These are phyloP conservation scores for Lasiosphaeria hispida DNA, from an alignment of 495 filamentous ascomycete genomes.

Conservation along the genomic window DNA sequence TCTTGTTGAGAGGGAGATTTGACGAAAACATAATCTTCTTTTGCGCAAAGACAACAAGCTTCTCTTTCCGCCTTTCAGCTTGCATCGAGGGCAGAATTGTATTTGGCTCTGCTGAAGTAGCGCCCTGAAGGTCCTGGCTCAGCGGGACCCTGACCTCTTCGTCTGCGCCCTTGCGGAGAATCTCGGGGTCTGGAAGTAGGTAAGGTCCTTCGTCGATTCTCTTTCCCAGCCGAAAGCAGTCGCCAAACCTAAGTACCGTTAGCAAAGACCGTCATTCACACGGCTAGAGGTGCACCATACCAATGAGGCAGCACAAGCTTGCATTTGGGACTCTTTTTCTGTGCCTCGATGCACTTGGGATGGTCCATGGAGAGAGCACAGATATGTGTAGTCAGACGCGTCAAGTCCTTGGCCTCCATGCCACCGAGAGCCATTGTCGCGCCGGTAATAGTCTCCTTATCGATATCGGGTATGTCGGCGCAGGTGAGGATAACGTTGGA, in stretches of 20 bases:
- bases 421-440: conserved; percentile 89
- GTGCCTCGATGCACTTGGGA: conserved; percentile 63
- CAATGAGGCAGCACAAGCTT: conserved; percentile 96
- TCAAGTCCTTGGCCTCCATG: conserved; percentile 65
- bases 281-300: conserved; percentile 44
- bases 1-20: conserved; percentile 68
- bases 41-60: conserved; percentile 61
- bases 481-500: conserved; percentile 74
- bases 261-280: conserved; percentile 16
- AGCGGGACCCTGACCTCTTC: conserved; percentile 53
- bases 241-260: conserved; percentile 72
- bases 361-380: conserved; percentile 76
- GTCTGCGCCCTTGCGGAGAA: conserved; percentile 55
- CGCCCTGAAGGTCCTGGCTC: conserved; percentile 68
- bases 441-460: conserved; percentile 89
- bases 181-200: conserved; percentile 79
- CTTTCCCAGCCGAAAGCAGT: conserved; percentile 86
- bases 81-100: conserved; percentile 19
- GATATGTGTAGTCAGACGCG: conserved; percentile 78
- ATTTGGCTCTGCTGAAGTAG: conserved; percentile 63
- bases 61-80: conserved; percentile 22
- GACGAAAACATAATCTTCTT: conserved; percentile 63
- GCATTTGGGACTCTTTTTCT: conserved; percentile 60
- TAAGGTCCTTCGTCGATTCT: conserved; percentile 88
- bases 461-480: conserved; percentile 76